Conservation (phyloP, 305 asterid genomes). For the Solanum hybrid region DNA sequence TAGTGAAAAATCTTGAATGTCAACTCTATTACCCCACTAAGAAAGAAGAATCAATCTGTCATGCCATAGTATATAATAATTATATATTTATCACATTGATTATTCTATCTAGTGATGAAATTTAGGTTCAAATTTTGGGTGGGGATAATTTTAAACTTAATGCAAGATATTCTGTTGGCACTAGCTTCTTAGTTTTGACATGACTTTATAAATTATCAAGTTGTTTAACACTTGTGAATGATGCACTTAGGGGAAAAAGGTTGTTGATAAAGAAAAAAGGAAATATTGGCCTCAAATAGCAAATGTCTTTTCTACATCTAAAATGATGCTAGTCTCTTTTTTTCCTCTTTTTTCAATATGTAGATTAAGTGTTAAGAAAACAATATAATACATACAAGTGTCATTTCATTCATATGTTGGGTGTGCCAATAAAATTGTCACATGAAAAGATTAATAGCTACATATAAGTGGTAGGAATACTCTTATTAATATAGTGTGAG, state of each 20-base stretch:
- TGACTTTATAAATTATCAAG: background rate
- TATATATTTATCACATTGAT: background rate
- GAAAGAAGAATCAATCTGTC: background rate
- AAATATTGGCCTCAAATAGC: slow-evolving; percentile 5
- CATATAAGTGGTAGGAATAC: background rate
- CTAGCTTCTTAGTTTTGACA: slow-evolving; percentile 8
- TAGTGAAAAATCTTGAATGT: background rate
- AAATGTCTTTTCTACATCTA: slow-evolving; percentile 18
- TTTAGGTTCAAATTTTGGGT: background rate
- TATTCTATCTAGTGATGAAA: background rate
- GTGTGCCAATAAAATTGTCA: background rate
- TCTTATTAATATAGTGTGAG: background rate
- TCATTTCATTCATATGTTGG: background rate
- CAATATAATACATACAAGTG: background rate
- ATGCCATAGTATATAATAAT: background rate
- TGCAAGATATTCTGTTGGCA: slow-evolving; percentile 27
- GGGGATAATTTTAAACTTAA: background rate
- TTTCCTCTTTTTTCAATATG: background rate
- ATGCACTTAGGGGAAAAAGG: slow-evolving; percentile 7
- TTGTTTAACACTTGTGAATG: slow-evolving; percentile 11
- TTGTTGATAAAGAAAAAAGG: background rate
- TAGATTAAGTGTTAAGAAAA: background rate
- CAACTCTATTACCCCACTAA: background rate
- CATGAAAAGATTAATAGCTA: background rate
- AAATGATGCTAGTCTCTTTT: slow-evolving; percentile 10